Conservation (phyloP, 805 yeast species). For the Monosporozyma servazzii region DNA sequence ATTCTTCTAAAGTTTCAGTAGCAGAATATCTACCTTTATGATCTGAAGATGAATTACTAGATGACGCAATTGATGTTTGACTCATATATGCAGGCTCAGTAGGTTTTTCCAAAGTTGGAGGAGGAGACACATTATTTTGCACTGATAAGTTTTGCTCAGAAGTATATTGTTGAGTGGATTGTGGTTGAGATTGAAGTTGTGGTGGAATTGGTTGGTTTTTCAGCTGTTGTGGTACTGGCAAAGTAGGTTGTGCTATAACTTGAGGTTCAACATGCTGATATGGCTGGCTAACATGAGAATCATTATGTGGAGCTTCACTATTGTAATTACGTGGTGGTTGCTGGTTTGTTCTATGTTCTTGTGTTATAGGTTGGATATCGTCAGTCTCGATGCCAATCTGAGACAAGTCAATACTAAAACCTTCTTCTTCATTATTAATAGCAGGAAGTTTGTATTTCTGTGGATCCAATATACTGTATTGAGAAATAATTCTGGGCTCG, state of each 20-base stretch:
- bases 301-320: slow-evolving; percentile 2
- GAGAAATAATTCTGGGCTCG: slow-evolving; percentile 6
- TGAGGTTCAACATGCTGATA: background rate
- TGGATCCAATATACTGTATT: slow-evolving; percentile 10
- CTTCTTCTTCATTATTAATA: slow-evolving; percentile 18
- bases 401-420: slow-evolving; percentile 15
- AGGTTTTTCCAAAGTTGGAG: background rate
- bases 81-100: background rate
- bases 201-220: background rate
- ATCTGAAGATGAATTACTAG: background rate
- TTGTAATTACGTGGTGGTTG: background rate
- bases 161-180: background rate
- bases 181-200: background rate
- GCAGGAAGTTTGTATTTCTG: slow-evolving; percentile 19
- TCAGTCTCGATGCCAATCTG: slow-evolving; percentile 6
- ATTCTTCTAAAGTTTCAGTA: slow-evolving; percentile 23
- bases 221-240: background rate
- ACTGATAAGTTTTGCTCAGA: background rate
- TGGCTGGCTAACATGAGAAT: background rate
- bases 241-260: background rate
- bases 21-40: slow-evolving; percentile 6
- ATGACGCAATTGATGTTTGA: background rate
- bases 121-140: background rate
- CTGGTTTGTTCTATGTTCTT: slow-evolving; percentile 6
- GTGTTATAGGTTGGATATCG: slow-evolving; percentile 4